These are phyloP conservation scores for Microbotryomycetes sp. DNA, from an alignment of 1,284 basidiomycete genomes.

Conservation along the genomic window DNA sequence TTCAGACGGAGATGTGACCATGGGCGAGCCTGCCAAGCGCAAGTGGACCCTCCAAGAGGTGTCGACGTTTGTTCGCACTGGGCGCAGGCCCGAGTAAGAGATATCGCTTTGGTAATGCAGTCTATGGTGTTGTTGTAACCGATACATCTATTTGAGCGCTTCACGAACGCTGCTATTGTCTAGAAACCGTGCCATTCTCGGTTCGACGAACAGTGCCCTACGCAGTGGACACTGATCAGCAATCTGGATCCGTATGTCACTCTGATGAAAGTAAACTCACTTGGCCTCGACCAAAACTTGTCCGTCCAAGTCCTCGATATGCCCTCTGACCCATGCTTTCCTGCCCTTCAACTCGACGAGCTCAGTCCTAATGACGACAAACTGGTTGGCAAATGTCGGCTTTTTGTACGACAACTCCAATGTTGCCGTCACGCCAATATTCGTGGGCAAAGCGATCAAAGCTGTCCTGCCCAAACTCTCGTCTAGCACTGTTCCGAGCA, in stretches of 20 bases:
- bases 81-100: background rate
- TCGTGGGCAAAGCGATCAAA: slow-evolving; percentile 70
- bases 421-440: slow-evolving; percentile 83
- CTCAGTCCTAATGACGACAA: slow-evolving; percentile 61
- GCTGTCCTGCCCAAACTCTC: slow-evolving; percentile 77
- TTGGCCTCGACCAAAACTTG: slow-evolving; percentile 69
- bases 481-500: slow-evolving; percentile 83
- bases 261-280: slow-evolving; percentile 46
- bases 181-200: slow-evolving; percentile 68
- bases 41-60: slow-evolving; percentile 15
- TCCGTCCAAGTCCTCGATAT: slow-evolving; percentile 68
- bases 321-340: slow-evolving; percentile 63
- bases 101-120: background rate
- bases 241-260: background rate
- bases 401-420: slow-evolving; percentile 40
- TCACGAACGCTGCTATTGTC: slow-evolving; percentile 41
- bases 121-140: background rate
- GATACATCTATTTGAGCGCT: slow-evolving; percentile 20
- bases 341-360: slow-evolving; percentile 62
- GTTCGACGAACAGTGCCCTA: slow-evolving; percentile 73
- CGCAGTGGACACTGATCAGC: background rate
- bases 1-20: too few relatives aligned
- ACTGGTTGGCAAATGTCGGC: slow-evolving; percentile 47
- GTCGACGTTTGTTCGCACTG: slow-evolving; percentile 10
- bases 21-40: background rate